Conservation (phyloP, 257 asterid species). For the Lavandula angustifolia region DNA sequence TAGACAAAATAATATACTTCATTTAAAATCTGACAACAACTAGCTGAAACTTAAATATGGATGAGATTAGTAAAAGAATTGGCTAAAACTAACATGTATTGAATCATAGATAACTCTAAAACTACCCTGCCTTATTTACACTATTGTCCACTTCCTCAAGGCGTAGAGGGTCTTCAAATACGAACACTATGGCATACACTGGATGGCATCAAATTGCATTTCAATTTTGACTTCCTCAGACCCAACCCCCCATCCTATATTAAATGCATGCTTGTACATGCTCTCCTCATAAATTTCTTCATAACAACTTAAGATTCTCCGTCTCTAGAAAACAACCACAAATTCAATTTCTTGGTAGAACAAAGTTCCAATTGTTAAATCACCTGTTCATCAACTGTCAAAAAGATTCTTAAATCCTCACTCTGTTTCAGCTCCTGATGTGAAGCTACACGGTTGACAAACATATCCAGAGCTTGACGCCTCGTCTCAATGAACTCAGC, state of each 20-base stretch:
- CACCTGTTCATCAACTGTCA: slow-evolving; percentile 98
- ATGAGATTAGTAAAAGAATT: slow-evolving; percentile 14
- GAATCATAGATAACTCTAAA: slow-evolving; percentile 9
- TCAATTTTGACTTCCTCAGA: neutral
- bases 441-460: slow-evolving; percentile 85
- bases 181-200: neutral
- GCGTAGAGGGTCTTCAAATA: slow-evolving; percentile 20
- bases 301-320: slow-evolving; percentile 15
- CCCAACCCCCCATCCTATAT: slow-evolving; percentile 5
- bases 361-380: slow-evolving; percentile 26
- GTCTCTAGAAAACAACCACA: slow-evolving; percentile 28
- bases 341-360: slow-evolving; percentile 25
- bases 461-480: slow-evolving; percentile 87
- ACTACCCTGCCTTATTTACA: slow-evolving; percentile 14
- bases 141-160: slow-evolving; percentile 24
- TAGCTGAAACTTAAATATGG: slow-evolving; percentile 18
- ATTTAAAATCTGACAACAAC: slow-evolving; percentile 6
- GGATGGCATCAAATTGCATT: slow-evolving; percentile 4
- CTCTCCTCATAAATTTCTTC: slow-evolving; percentile 14
- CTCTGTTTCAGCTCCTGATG: slow-evolving; percentile 84
- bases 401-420: slow-evolving; percentile 83
- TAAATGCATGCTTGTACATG: slow-evolving; percentile 11
- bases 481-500: slow-evolving; percentile 98
- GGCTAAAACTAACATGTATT: slow-evolving; percentile 24
- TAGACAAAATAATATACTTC: slow-evolving; percentile 11